These are phyloP conservation scores for Elsinoe perseae DNA, from an alignment of 2,329 filamentous ascomycete species.

Conservation along the genomic window DNA sequence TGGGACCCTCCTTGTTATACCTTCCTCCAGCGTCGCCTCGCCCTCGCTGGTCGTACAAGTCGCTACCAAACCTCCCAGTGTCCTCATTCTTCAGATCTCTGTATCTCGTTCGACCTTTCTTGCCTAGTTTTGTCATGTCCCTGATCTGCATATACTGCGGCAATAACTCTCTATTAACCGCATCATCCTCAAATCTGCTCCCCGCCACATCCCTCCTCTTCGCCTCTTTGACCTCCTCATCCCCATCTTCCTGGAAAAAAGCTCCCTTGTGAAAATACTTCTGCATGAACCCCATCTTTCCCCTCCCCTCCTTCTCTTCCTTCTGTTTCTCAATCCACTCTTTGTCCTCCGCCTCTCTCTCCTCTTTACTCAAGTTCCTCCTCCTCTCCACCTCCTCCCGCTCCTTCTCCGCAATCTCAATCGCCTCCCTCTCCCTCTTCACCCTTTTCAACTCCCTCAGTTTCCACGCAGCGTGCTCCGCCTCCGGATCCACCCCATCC, in stretches of 20 bases:
- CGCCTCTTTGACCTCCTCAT: conserved; percentile 61
- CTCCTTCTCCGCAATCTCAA: conserved; percentile 77
- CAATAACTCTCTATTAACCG: conserved; percentile 70
- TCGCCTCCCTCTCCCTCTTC: conserved; percentile 74
- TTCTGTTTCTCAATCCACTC: conserved; percentile 69
- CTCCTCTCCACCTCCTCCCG: conserved; percentile 82
- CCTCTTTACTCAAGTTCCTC: conserved; percentile 75
- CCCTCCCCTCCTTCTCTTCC: conserved; percentile 64
- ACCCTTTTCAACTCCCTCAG: conserved; percentile 83
- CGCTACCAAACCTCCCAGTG: conserved; percentile 74
- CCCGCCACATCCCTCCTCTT: conserved; percentile 81
- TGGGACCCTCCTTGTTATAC: conserved; percentile 44
- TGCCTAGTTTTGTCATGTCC: conserved; percentile 88
- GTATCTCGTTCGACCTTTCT: conserved; percentile 86
- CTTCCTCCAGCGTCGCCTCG: conserved; percentile 56
- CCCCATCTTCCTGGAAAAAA: conserved; percentile 73
- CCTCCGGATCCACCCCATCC: conserved; percentile 77
- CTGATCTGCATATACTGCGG: conserved; percentile 88
- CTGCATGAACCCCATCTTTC: conserved; percentile 84
- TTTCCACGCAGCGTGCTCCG: conserved; percentile 88
- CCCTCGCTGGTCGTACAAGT: conserved; percentile 45
- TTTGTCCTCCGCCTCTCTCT: conserved; percentile 77
- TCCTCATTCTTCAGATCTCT: conserved; percentile 83
- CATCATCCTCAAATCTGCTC: conserved; percentile 71
- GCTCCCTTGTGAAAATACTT: conserved; percentile 96